A percentile compares a stretch with the other conserved stretches of the same genome.
Evolutionary conservation across 1,284 basidiomycete species (phyloP).

Genomic region (Veloboletus limbatus): DNA sequence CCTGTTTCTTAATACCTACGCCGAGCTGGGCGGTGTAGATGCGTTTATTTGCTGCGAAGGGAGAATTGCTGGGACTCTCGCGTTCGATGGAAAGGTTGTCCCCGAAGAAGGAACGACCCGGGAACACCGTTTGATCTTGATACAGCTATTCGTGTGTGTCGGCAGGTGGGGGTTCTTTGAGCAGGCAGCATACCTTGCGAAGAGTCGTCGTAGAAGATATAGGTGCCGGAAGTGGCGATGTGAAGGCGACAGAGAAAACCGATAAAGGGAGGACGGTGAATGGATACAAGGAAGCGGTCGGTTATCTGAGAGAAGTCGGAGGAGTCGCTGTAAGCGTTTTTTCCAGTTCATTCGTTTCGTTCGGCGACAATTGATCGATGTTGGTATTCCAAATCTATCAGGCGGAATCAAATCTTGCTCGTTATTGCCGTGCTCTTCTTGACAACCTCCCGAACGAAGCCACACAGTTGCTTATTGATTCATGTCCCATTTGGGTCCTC

Average conservation of each 20-base stretch:
- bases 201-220: slow-evolving; percentile 96
- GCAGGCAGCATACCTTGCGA: slow-evolving; percentile 92
- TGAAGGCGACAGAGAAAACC: slow-evolving; percentile 11
- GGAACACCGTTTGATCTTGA: slow-evolving; percentile 93
- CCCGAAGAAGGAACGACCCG: slow-evolving; percentile 41
- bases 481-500: slow-evolving; percentile 75
- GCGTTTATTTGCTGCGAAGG: slow-evolving; percentile 90
- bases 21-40: slow-evolving; percentile 95
- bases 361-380: background rate
- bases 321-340: slow-evolving; percentile 63
- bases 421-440: slow-evolving; percentile 84
- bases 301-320: slow-evolving; percentile 77
- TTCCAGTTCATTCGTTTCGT: slow-evolving; percentile 1
- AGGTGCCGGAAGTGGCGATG: slow-evolving; percentile 42
- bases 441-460: slow-evolving; percentile 82
- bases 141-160: slow-evolving; percentile 93
- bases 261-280: slow-evolving; percentile 25
- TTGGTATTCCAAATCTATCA: slow-evolving; percentile 26
- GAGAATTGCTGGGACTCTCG: slow-evolving; percentile 25
- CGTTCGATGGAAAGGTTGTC: slow-evolving; percentile 29
- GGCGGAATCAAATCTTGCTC: slow-evolving; percentile 80
- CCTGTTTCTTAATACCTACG: slow-evolving; percentile 92
- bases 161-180: slow-evolving; percentile 96
- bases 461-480: slow-evolving; percentile 87
- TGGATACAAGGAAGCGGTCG: slow-evolving; percentile 72